A percentile compares a stretch with the other conserved stretches of the same genome.
Conservation (phyloP, 2,329 filamentous ascomycete genomes). For the Xylaria sp. region DNA sequence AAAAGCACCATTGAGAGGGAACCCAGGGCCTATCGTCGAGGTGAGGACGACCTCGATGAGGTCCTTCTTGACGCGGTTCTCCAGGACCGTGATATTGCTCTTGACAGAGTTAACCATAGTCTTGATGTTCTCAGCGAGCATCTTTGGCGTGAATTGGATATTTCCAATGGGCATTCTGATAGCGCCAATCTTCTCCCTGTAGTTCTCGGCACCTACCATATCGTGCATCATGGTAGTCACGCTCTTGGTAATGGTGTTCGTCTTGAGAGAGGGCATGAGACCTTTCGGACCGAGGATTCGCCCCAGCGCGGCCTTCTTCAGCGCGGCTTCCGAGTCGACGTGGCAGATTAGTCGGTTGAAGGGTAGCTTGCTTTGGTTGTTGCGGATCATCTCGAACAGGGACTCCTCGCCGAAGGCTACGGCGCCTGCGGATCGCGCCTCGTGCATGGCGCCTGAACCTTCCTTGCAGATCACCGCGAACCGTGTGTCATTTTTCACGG, state of each 20-base stretch:
- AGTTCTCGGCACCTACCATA: conserved; percentile 84
- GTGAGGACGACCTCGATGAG: conserved; percentile 82
- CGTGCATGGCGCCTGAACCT: conserved; percentile 75
- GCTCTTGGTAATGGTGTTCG: conserved; percentile 87
- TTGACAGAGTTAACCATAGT: conserved; percentile 79
- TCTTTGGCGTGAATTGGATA: conserved; percentile 85
- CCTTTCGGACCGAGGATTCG: conserved; percentile 87
- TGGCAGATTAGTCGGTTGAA: conserved; percentile 94
- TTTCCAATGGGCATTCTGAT: conserved; percentile 92
- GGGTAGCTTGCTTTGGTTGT: conserved; percentile 75
- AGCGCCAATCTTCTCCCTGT: conserved; percentile 85
- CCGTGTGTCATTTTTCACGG: conserved; percentile 86
- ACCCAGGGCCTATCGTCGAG: conserved; percentile 85
- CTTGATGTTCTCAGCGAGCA: conserved; percentile 86
- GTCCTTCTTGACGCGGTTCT: conserved; percentile 74
- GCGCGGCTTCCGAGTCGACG: conserved; percentile 75
- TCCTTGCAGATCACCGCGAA: conserved; percentile 94
- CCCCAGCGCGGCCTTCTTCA: conserved; percentile 84
- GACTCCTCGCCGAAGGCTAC: conserved; percentile 85
- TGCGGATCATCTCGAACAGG: conserved; percentile 79
- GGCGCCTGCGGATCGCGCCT: conserved; percentile 82
- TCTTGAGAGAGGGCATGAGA: conserved; percentile 90
- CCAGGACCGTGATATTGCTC: conserved; percentile 75
- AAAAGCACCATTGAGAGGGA: conserved; percentile 86
- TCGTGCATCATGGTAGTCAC: conserved; percentile 79